A percentile compares a stretch with the other conserved stretches of the same genome.
Evolutionary conservation across 2,329 filamentous ascomycete species (phyloP).

Genomic region (Laburnicola sp.): DNA sequence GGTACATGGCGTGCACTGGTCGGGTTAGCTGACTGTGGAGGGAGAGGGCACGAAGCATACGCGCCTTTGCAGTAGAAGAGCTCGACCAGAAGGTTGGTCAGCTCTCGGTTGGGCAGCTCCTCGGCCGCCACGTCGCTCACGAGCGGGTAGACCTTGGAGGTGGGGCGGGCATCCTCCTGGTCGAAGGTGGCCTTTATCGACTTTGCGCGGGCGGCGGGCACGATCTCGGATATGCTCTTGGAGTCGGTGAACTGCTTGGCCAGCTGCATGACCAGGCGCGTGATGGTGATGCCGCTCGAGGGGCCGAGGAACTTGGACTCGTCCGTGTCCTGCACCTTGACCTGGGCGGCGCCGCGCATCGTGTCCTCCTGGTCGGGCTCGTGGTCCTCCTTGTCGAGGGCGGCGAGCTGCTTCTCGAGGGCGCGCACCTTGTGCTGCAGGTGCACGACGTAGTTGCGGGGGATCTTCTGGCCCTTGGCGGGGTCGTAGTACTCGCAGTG

Average conservation of each 20-base stretch:
- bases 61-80: conserved; percentile 83
- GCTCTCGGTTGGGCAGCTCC: conserved; percentile 70
- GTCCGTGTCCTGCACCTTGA: conserved; percentile 81
- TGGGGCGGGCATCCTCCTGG: conserved; percentile 67
- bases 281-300: conserved; percentile 94
- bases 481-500: conserved; percentile 96
- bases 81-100: conserved; percentile 78
- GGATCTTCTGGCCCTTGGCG: conserved; percentile 80
- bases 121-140: conserved; percentile 82
- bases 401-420: conserved; percentile 78
- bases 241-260: conserved; percentile 92
- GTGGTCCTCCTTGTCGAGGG: conserved; percentile 73
- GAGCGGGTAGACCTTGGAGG: conserved; percentile 83
- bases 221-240: conserved; percentile 87
- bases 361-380: conserved; percentile 79
- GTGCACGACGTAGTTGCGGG: conserved; percentile 87
- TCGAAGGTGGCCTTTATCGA: conserved; percentile 69
- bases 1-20: conserved; percentile 83
- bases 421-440: conserved; percentile 83
- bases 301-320: conserved; percentile 90
- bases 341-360: conserved; percentile 81
- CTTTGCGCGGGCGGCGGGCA: conserved; percentile 72
- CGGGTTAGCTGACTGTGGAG: conserved; percentile 16
- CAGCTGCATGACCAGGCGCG: conserved; percentile 91
- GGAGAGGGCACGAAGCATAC: conserved; percentile 1